Evolutionary conservation across 2,329 filamentous ascomycete species (phyloP), one percentile per base, ranked within the genome.

Genomic region (Rachicladosporium sp.): DNA sequence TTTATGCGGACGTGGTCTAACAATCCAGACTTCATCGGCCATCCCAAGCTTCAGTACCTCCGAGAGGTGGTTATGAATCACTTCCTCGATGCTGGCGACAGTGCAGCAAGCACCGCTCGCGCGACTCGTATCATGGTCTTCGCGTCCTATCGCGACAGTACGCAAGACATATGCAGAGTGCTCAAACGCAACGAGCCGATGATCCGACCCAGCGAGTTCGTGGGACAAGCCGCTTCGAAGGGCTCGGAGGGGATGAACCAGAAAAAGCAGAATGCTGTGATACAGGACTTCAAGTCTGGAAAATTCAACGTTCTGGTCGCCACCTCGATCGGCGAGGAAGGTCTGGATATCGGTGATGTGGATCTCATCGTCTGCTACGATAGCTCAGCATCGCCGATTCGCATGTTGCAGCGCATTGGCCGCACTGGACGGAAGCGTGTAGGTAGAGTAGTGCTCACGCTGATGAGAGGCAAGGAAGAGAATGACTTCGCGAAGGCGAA

Each of bases 291-390:
- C 69, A 91, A 91, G 54, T 70, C 69, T 4, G 93, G 91, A 2
- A 77, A 74, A 11, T 93, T 84, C 65, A 98, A 98, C 54, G 91
- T 93, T 0, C 78, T 98, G 11, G 88, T 98, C 12, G 91, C 91
- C 10, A 98, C 91, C 0, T 96, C 89, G 0, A 96, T 98, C 46
- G 91, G 91, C 32, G 91, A 98, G 62, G 91, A 98, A 68, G 91
- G 91, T 46, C 69, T 98, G n/a, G 91, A 98, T 59, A 98, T 98
- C 56, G 91, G 91, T 33, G 88, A 96, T 59, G 87, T 98, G 10
- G 91, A 98, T 60, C 71, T 96, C 4, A 98, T 98, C 53, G 76
- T 98, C 36, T 98, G 91, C 58, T 98, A 95, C 59, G 91, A 98
- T 60, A 86, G 88, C 10, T 95, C 89, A 6, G 80, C 86, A 4